Evolutionary conservation across 2,329 filamentous ascomycete genomes (phyloP).

Genomic region (Aschersonia sp.): DNA sequence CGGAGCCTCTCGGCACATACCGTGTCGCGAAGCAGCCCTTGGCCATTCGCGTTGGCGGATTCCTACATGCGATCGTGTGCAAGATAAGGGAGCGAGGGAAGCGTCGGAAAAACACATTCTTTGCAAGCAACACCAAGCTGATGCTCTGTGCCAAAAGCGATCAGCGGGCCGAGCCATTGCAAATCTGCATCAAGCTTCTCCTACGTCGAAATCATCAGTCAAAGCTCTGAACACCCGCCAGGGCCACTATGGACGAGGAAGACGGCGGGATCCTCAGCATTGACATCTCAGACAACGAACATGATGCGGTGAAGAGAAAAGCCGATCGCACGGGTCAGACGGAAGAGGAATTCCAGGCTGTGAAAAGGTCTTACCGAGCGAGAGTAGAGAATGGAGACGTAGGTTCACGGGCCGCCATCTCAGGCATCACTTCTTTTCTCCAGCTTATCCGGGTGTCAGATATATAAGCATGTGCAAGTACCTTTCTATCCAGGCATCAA

Average conservation of each 20-base stretch:
- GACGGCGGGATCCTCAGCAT: slow-evolving; percentile 16
- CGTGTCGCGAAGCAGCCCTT: too few relatives aligned
- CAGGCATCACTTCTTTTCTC: neutral
- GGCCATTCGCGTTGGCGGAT: too few relatives aligned
- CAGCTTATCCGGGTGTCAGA: slow-evolving; percentile 15
- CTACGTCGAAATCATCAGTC: neutral
- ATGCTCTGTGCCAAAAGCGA: too few relatives aligned
- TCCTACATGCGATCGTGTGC: too few relatives aligned
- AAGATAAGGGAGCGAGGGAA: too few relatives aligned
- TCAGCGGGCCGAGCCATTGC: too few relatives aligned
- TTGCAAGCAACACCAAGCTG: too few relatives aligned
- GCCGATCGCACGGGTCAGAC: slow-evolving; percentile 26
- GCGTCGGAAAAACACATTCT: too few relatives aligned
- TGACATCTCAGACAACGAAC: slow-evolving; percentile 16
- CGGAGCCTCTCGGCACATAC: too few relatives aligned
- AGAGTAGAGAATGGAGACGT: slow-evolving; percentile 43
- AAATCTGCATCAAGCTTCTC: too few relatives aligned
- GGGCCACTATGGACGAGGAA: slow-evolving; percentile 13
- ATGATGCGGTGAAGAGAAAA: slow-evolving; percentile 7
- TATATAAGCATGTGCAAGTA: slow-evolving; percentile 25
- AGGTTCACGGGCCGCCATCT: slow-evolving; percentile 7
- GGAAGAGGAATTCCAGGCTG: slow-evolving; percentile 31
- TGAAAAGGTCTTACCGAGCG: slow-evolving; percentile 28
- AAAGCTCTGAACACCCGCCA: neutral
- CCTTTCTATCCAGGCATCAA: slow-evolving; percentile 21